phyloP scores from a whole-genome alignment of 768 basidiomycete genomes.

The Xerocomus brunneocitrinus region DNA sequence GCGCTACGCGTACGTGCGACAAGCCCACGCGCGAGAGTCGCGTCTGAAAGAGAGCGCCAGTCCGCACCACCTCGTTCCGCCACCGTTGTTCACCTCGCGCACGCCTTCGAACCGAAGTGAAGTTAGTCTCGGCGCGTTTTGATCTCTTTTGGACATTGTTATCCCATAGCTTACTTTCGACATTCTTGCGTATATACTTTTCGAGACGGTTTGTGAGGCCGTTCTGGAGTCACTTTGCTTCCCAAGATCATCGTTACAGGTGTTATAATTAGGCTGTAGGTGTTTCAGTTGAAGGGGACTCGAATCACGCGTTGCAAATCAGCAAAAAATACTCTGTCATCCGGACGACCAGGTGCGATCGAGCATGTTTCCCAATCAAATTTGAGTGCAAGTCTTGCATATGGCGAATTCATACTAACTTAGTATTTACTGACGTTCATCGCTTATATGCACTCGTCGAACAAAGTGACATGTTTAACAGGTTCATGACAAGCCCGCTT shows the following conservation, averaged over 20 bases:
- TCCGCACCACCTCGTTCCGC: constrained; percentile 30
- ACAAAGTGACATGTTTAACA: no score
- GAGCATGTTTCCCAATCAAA: no score
- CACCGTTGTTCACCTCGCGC: constrained; percentile 29
- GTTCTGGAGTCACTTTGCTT: neutral
- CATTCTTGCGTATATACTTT: constrained; percentile 26
- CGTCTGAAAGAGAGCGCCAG: constrained; percentile 29
- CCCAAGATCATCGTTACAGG: constrained; percentile 4
- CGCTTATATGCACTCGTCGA: no score
- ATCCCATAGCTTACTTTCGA: constrained; percentile 27
- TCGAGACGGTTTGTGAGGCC: neutral
- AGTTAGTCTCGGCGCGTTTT: constrained; percentile 37
- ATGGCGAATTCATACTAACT: no score
- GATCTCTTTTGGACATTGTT: constrained; percentile 7
- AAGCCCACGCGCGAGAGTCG: constrained; percentile 64
- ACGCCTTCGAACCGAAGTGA: constrained; percentile 47
- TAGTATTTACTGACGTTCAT: no score
- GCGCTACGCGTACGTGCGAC: constrained; percentile 80
- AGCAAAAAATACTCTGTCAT: no score
- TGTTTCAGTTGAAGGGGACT: no score
- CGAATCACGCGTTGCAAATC: no score
- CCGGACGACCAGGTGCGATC: no score
- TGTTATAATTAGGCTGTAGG: no score
- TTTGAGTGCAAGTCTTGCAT: no score
- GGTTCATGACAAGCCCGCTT: no score